These are phyloP conservation scores for Backusella macrospora DNA, from an alignment of 192 early-diverging fungal species.

Conservation along the genomic window DNA sequence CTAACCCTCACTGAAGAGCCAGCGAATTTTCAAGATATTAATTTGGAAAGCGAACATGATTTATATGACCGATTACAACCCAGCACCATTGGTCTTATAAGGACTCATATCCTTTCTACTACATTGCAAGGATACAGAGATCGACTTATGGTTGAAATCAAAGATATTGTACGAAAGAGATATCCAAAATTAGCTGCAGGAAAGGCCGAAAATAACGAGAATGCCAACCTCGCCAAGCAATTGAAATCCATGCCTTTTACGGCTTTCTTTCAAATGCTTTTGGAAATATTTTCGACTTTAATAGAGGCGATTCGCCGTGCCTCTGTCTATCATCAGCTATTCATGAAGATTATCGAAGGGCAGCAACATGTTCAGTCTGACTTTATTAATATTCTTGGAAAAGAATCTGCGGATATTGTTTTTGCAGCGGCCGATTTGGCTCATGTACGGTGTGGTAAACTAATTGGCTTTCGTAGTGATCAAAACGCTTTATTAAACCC, in stretches of 20 bases:
- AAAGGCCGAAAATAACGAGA: constrained; percentile 30
- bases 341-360: constrained; percentile 65
- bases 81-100: constrained; percentile 74
- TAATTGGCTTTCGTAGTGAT: constrained; percentile 85
- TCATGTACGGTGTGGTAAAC: constrained; percentile 84
- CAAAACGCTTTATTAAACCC: constrained; percentile 88
- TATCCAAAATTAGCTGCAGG: constrained; percentile 37
- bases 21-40: neutral
- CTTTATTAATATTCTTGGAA: neutral
- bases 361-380: constrained; percentile 41
- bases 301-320: constrained; percentile 75
- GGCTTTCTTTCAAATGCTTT: constrained; percentile 77
- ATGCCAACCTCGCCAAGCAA: constrained; percentile 61
- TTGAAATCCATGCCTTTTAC: constrained; percentile 82
- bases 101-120: constrained; percentile 66
- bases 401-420: constrained; percentile 39
- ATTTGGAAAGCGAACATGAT: constrained; percentile 24
- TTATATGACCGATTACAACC: constrained; percentile 61
- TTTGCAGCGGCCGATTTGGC: constrained; percentile 84
- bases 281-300: constrained; percentile 75
- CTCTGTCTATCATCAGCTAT: constrained; percentile 71
- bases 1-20: neutral
- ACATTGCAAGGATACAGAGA: constrained; percentile 83
- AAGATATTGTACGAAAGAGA: constrained; percentile 77
- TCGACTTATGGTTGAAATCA: constrained; percentile 73